phyloP scores from a whole-genome alignment of 1,284 basidiomycete species.

The Abortiporus biennis region DNA sequence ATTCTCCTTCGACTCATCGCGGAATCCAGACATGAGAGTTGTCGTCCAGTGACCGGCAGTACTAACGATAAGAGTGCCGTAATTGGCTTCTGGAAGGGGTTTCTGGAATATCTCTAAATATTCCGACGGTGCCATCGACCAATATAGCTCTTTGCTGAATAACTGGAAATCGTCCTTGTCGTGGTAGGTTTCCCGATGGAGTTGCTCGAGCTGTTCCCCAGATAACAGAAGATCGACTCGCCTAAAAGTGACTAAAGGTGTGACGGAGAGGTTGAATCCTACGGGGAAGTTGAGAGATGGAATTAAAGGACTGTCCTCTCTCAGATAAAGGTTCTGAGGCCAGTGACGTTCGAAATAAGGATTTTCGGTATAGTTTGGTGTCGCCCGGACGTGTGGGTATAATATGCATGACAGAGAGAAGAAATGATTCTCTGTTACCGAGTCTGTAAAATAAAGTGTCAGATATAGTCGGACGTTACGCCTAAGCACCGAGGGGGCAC shows the following conservation, averaged over 20 bases:
- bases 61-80: slow-evolving; percentile 52
- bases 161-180: slow-evolving; percentile 23
- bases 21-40: slow-evolving; percentile 43
- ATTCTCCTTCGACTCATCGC: slow-evolving; percentile 28
- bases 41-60: slow-evolving; percentile 68
- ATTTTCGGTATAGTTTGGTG: slow-evolving; percentile 49
- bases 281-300: slow-evolving; percentile 35
- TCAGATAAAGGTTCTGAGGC: slow-evolving; percentile 57
- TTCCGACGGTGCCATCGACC: slow-evolving; percentile 44
- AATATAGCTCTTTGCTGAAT: slow-evolving; percentile 49
- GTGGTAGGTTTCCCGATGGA: slow-evolving; percentile 31
- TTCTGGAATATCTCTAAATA: slow-evolving; percentile 46
- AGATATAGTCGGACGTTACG: neutral
- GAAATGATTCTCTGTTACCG: slow-evolving; percentile 65
- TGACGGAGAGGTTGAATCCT: slow-evolving; percentile 46
- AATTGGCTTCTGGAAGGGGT: slow-evolving; percentile 42
- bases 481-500: too few relatives aligned
- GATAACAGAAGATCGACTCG: slow-evolving; percentile 54
- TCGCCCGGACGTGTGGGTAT: slow-evolving; percentile 59
- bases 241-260: slow-evolving; percentile 59
- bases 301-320: slow-evolving; percentile 44
- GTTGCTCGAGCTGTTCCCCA: slow-evolving; percentile 38
- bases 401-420: slow-evolving; percentile 62
- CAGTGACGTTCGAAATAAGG: slow-evolving; percentile 54
- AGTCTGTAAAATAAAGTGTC: slow-evolving; percentile 33